Evolutionary conservation across 345 rosid species (phyloP).

Genomic region (Salix brachista): DNA sequence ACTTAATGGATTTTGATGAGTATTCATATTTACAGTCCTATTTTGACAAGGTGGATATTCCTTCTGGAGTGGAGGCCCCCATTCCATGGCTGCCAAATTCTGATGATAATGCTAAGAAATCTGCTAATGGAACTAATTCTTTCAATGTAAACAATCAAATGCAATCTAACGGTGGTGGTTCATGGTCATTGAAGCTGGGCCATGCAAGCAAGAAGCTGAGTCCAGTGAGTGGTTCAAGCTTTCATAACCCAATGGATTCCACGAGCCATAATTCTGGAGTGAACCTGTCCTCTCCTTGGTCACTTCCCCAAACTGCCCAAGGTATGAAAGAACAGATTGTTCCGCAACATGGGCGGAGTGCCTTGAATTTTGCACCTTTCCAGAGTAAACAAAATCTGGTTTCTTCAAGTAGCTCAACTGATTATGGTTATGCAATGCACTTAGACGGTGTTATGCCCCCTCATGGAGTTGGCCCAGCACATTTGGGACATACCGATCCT

Average conservation of each 20-base stretch:
- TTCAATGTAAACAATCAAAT: conserved; percentile 6
- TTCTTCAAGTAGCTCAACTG: conserved; percentile 28
- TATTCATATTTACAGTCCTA: conserved; percentile 58
- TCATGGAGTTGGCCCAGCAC: conserved; percentile 15
- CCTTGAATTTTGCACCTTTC: conserved; percentile 17
- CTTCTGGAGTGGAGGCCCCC: conserved; percentile 74
- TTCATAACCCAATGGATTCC: conserved; percentile 7
- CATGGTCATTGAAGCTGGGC: conserved; percentile 13
- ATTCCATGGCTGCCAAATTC: conserved; percentile 57
- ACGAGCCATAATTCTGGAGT: conserved; percentile 21
- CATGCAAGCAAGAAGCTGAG: conserved; percentile 19
- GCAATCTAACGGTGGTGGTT: neutral
- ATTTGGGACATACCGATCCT: conserved; percentile 3
- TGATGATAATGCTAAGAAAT: conserved; percentile 17
- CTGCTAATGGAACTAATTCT: conserved; percentile 22
- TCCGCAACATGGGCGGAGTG: conserved; percentile 17
- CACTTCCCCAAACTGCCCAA: conserved; percentile 12
- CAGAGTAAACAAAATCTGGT: conserved; percentile 9
- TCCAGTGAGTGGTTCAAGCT: conserved; percentile 20
- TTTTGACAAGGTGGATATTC: conserved; percentile 60
- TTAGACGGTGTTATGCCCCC: conserved; percentile 10
- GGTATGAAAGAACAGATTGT: conserved; percentile 20
- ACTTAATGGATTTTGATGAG: conserved; percentile 36
- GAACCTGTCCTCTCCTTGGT: conserved; percentile 22
- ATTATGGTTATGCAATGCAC: conserved; percentile 10